phyloP scores from a whole-genome alignment of 2,329 filamentous ascomycete species.

The Pseudogymnoascus sp. region DNA sequence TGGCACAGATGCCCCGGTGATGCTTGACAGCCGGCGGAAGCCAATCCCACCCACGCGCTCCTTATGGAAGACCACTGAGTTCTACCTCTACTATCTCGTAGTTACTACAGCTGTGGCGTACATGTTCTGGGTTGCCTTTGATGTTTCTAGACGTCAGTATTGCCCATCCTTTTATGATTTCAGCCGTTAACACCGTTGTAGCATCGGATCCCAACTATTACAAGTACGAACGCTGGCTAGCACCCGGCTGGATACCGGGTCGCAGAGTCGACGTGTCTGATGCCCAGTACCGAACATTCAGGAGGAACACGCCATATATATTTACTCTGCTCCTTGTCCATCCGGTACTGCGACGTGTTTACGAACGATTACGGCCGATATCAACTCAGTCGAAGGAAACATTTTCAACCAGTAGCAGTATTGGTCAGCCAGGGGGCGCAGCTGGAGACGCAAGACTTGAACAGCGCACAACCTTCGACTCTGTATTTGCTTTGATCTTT shows the following conservation, averaged over 20 bases:
- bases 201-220: constrained; percentile 74
- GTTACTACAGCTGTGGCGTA: constrained; percentile 60
- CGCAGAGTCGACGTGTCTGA: constrained; percentile 91
- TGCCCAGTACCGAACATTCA: constrained; percentile 76
- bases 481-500: constrained; percentile 71
- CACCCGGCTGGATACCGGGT: constrained; percentile 83
- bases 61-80: constrained; percentile 82
- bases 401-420: constrained; percentile 11
- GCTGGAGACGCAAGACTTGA: constrained; percentile 50
- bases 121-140: constrained; percentile 87
- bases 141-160: constrained; percentile 69
- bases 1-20: constrained; percentile 22
- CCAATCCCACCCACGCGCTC: constrained; percentile 49
- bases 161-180: background rate
- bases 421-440: constrained; percentile 12
- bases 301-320: constrained; percentile 78
- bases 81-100: constrained; percentile 68
- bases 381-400: constrained; percentile 9
- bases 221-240: constrained; percentile 63
- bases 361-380: constrained; percentile 42
- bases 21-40: constrained; percentile 33
- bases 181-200: constrained; percentile 31
- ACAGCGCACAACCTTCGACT: constrained; percentile 74
- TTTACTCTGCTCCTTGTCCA: constrained; percentile 65
- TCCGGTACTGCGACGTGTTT: constrained; percentile 65